Evolutionary conservation across 305 asterid genomes (phyloP).

Genomic region (Fraxinus albicans): DNA sequence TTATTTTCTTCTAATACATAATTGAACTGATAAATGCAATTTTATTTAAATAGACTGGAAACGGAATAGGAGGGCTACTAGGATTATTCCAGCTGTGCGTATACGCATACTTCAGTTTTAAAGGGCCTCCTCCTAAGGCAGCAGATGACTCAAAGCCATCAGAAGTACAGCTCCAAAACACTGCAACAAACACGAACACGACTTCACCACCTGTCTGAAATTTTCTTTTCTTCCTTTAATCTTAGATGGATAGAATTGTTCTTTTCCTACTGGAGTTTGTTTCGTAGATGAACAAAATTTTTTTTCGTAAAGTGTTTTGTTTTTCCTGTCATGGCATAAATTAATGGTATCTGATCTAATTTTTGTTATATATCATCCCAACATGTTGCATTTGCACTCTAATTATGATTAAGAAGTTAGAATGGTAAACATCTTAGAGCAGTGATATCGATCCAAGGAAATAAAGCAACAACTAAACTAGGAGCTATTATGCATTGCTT

Average conservation of each 20-base stretch:
- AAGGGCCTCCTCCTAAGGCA: background rate
- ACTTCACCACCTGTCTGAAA: background rate
- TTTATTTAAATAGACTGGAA: constrained; percentile 40
- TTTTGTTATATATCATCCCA: background rate
- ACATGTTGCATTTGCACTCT: background rate
- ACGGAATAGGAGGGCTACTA: constrained; percentile 54
- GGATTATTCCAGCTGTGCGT: constrained; percentile 45
- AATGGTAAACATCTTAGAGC: background rate
- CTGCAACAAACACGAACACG: background rate
- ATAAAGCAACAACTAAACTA: too few relatives aligned
- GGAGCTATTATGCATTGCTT: too few relatives aligned
- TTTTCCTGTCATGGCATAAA: background rate
- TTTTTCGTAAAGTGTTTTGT: background rate
- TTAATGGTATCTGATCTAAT: background rate
- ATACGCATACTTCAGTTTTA: constrained; percentile 21
- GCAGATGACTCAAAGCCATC: constrained; percentile 13
- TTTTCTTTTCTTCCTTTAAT: background rate
- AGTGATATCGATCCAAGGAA: too few relatives aligned
- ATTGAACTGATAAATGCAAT: background rate
- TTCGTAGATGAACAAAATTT: background rate
- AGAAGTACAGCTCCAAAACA: constrained; percentile 19
- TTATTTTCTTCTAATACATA: background rate
- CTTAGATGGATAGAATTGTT: background rate
- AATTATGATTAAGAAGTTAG: background rate
- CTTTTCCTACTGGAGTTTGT: background rate